Evolutionary conservation across 306 rosid species (phyloP), one percentile per base, ranked within the genome.

Genomic region (Dicorynia guianensis): DNA sequence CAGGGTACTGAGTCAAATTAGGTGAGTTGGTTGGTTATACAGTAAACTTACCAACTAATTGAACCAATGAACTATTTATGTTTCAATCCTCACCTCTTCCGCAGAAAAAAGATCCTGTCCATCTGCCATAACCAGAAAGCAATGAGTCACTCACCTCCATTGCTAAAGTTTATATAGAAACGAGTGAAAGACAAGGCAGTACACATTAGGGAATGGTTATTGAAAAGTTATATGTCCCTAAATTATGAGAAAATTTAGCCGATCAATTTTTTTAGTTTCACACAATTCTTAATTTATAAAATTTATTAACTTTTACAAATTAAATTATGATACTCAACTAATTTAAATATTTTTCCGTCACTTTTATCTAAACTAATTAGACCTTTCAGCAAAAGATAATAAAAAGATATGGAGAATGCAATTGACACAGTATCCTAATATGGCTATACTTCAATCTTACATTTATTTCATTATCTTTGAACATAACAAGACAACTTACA

Each of bases 1-100:
- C 15, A 10, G 87, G 75, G 13, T 18, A 72, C 86, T 82, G 84
- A 56, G 8, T 30, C 71, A 81, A 43, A 66, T n/a, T 63, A 76
- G 61, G 39, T 8, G 19, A 59, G 30, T 66, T 61, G 69, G 30
- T 66, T 61, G 69, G 47, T 65, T 11, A 73, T 12, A 38, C 4
- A 58, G 8, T 7, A 39, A 61, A 80, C 30, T 20, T 50, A 46
- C 33, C 11, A 39, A 59, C 25, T 1, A 54, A 36, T 36, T 50
- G 36, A 69, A 49, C 69, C 44, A 63, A 55, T 55, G 59, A 17
- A 40, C 19, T 75, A 35, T 72, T 53, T 55, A 9, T 43, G 38
- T 71, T 18, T 73, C 9, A 43, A 61, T 7, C 2, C 12, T 53
- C 52, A 83, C 90, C 88, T 85, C 90, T 17, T 65, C 72, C 0